These are phyloP conservation scores for Linnemannia elongata DNA, from an alignment of 192 early-diverging fungal genomes.

Conservation along the genomic window DNA sequence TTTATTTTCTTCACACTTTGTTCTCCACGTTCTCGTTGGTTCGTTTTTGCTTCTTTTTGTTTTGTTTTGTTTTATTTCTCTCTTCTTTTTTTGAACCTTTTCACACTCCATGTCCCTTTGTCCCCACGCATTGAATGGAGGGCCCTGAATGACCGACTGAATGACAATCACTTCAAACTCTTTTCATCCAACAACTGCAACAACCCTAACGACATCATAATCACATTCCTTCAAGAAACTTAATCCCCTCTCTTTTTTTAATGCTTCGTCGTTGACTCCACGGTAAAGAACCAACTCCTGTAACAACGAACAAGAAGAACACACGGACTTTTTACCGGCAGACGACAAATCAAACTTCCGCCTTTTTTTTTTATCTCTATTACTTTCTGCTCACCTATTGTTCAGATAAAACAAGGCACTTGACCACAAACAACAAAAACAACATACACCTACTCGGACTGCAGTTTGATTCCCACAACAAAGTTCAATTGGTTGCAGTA, in stretches of 20 bases:
- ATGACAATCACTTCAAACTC: neutral
- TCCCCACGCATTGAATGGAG: neutral
- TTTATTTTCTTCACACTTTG: neutral
- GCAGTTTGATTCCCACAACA: neutral
- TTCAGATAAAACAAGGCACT: neutral
- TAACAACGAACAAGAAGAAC: neutral
- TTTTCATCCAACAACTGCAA: neutral
- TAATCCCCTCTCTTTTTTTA: neutral
- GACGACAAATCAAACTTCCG: neutral
- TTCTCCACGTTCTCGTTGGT: neutral
- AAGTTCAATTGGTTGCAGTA: neutral
- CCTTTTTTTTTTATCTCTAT: neutral
- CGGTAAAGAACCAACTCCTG: neutral
- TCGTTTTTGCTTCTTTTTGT: neutral
- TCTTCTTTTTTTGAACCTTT: neutral
- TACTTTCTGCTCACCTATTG: neutral
- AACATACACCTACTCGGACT: neutral
- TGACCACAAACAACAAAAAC: neutral
- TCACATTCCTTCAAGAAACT: neutral
- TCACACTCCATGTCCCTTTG: neutral
- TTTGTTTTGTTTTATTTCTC: neutral
- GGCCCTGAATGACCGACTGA: neutral
- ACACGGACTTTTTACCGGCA: constrained; percentile 1
- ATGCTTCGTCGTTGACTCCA: neutral
- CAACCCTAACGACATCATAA: neutral